Conservation (phyloP, 768 basidiomycete genomes). For the Boletus coccyginus region DNA sequence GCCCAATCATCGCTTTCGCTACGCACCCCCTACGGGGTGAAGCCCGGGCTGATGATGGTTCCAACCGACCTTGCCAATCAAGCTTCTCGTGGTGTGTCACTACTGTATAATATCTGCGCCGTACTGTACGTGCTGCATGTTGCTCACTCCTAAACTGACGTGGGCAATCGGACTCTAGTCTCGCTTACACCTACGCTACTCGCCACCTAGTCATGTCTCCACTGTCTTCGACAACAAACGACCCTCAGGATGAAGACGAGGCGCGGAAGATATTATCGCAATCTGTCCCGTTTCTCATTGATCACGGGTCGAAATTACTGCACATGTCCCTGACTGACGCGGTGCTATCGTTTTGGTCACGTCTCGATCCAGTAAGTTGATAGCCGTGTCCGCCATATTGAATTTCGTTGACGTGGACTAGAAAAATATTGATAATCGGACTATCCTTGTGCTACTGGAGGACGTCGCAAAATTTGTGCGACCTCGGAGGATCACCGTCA, state of each 20-base stretch:
- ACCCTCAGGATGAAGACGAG: slow-evolving; percentile 44
- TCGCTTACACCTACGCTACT: slow-evolving; percentile 66
- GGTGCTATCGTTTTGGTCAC: slow-evolving; percentile 66
- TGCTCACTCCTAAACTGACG: background rate
- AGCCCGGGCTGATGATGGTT: slow-evolving; percentile 45
- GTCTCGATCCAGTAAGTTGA: slow-evolving; percentile 41
- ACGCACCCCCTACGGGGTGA: slow-evolving; percentile 31
- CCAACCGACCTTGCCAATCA: slow-evolving; percentile 45
- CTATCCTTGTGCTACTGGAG: slow-evolving; percentile 51
- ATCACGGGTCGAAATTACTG: slow-evolving; percentile 55
- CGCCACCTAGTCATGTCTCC: slow-evolving; percentile 62
- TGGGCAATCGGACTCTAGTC: slow-evolving; percentile 35
- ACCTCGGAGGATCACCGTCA: slow-evolving; percentile 35
- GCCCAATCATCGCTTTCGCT: background rate
- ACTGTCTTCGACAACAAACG: slow-evolving; percentile 41
- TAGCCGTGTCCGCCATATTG: background rate
- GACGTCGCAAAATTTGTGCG: slow-evolving; percentile 56
- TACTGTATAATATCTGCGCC: slow-evolving; percentile 69
- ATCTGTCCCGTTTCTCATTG: slow-evolving; percentile 62
- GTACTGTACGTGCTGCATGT: slow-evolving; percentile 51
- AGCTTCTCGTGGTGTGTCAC: slow-evolving; percentile 35
- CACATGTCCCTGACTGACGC: slow-evolving; percentile 49
- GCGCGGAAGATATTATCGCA: slow-evolving; percentile 47
- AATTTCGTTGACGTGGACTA: slow-evolving; percentile 18
- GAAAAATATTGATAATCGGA: slow-evolving; percentile 35